Conservation (phyloP, 192 early-diverging fungal genomes). For the Coemansia sp. region DNA sequence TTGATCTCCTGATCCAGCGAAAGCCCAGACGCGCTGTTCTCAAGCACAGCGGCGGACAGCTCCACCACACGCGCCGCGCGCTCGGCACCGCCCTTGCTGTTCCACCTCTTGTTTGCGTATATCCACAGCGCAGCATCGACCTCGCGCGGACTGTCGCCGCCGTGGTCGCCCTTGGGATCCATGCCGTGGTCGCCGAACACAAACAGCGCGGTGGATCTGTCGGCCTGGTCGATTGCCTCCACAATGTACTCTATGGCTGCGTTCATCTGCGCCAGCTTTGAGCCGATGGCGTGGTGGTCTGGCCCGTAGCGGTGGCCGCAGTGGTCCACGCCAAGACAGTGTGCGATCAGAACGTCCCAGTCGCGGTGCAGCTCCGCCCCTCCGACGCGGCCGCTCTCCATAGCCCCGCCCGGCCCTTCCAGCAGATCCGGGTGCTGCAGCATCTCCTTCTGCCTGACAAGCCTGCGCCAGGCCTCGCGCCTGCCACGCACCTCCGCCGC, state of each 20-base stretch:
- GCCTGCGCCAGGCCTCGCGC: constrained; percentile 29
- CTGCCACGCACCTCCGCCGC: constrained; percentile 9
- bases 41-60: constrained; percentile 7
- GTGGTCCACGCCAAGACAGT: constrained; percentile 96
- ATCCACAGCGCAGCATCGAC: constrained; percentile 83
- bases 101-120: constrained; percentile 62
- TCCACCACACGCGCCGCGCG: constrained; percentile 28
- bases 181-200: constrained; percentile 99
- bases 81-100: constrained; percentile 39
- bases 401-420: constrained; percentile 7
- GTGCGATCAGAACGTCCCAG: constrained; percentile 87
- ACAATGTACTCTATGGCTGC: constrained; percentile 66
- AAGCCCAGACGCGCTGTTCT: constrained; percentile 22
- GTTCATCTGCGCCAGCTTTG: constrained; percentile 88
- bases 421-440: constrained; percentile 27
- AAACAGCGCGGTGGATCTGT: constrained; percentile 74
- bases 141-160: constrained; percentile 91
- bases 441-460: constrained; percentile 41
- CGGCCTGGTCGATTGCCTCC: constrained; percentile 57
- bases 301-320: constrained; percentile 92
- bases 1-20: constrained; percentile 54
- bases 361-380: constrained; percentile 26
- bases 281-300: constrained; percentile 78
- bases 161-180: constrained; percentile 94
- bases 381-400: constrained; percentile 27